Evolutionary conservation across 768 basidiomycete genomes (phyloP), one percentile per base, ranked within the genome.

Genomic region (Suillus subluteus): DNA sequence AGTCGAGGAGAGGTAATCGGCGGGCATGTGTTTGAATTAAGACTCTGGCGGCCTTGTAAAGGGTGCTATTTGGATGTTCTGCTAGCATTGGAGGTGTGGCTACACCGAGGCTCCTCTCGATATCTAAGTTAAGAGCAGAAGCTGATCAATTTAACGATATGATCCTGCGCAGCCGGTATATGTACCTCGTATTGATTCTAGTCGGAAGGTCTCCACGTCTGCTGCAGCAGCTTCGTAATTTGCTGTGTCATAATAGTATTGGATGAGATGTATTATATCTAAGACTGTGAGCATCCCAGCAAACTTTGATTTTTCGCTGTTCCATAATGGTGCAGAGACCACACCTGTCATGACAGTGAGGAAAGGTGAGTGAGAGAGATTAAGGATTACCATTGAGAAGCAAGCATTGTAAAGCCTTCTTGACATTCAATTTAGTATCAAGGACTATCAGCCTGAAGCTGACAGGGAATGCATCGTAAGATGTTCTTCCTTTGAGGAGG

Each of bases 221-320:
- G 90, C 86, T 0, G 91, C 87, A 6, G 95, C 96, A 62, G 87
- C 88, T 72, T 95, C 95, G 44, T 89, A 89, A 40, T 92, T 89
- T 2, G 86, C 81, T 15, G 91, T 94, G 58, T 90, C 88, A 79
- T 98, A 98, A 79, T 98, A 99, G 81, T 96, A 98, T 73, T 99
- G 98, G 70, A 99, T 99, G 70, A 99, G 88, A 77, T 99, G 98
- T 66, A 99, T 98, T 77, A 99, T 96, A 78, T 99, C 98, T 65
- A 95, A 87, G n/a, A 99, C 95, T 11, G 98, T 99, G 74, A 99
- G 91, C 97, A 99, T 99, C 67, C 98, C 98, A 11, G 95, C 94
- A 73, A 99, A 99, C 50, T 84, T 88, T 6, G 94, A 96, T 67
- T 87, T 88, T 69, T 95, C 93, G 77, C 95, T 97, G 82, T 98